These are phyloP conservation scores for Stereum hirsutum DNA, from an alignment of 1,284 basidiomycete species.

Conservation along the genomic window DNA sequence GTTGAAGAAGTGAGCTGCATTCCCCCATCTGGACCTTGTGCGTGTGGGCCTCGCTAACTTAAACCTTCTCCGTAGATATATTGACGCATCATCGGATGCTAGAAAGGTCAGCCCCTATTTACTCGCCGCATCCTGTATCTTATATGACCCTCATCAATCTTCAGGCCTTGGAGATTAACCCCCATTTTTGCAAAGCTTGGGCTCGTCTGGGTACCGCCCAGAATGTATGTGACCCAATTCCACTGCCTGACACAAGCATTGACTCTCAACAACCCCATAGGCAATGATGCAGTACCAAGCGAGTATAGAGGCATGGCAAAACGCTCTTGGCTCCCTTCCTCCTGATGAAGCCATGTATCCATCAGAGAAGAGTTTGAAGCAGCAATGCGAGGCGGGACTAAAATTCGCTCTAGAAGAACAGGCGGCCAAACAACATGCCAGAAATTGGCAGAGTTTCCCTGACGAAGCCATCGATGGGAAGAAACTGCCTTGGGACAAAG, in stretches of 20 bases:
- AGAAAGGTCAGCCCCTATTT: conserved; percentile 1
- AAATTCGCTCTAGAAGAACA: neutral
- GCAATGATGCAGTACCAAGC: neutral
- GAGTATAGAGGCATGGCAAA: neutral
- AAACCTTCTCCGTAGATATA: neutral
- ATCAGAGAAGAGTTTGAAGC: neutral
- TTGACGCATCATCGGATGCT: conserved; percentile 1
- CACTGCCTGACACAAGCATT: neutral
- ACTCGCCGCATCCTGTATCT: no score
- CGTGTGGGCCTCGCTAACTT: no score
- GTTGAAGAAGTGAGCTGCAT: conserved; percentile 18
- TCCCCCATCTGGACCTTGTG: neutral
- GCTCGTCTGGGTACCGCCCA: conserved; percentile 20
- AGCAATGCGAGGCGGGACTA: neutral
- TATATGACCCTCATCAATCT: neutral
- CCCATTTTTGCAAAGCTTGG: conserved; percentile 25
- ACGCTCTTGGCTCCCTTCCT: neutral
- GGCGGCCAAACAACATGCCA: neutral
- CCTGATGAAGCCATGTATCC: no score
- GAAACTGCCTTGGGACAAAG: conserved; percentile 15
- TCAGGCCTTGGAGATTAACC: conserved; percentile 23
- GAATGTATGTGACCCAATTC: conserved; percentile 11
- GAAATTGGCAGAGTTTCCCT: no score
- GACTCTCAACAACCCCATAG: neutral
- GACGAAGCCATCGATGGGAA: neutral